Percentiles rank a stretch among this genome's conserved stretches.
phyloP scores from a whole-genome alignment of 768 basidiomycete genomes.

The Tephrocybe sp. region DNA sequence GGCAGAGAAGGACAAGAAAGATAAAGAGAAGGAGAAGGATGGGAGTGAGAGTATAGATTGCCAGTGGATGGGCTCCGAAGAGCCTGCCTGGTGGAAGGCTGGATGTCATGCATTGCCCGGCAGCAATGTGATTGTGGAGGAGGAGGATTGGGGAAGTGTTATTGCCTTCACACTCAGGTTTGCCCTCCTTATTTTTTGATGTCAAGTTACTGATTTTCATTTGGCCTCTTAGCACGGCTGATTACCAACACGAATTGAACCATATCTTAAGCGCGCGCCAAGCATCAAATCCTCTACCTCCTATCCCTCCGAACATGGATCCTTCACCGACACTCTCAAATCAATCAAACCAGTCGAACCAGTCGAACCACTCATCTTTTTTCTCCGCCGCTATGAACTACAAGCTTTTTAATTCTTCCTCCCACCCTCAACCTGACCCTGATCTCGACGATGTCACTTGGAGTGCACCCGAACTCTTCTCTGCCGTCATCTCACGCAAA shows the following conservation, averaged over 20 bases:
- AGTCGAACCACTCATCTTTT: slow-evolving; percentile 41
- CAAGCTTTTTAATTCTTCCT: slow-evolving; percentile 44
- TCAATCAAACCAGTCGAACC: slow-evolving; percentile 21
- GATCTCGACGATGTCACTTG: slow-evolving; percentile 56
- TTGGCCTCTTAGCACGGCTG: slow-evolving; percentile 43
- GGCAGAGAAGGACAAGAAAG: not conserved
- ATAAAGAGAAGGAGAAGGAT: slow-evolving; percentile 7
- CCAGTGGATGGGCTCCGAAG: slow-evolving; percentile 21
- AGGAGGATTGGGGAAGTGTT: slow-evolving; percentile 76
- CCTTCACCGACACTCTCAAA: slow-evolving; percentile 15
- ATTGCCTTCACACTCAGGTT: slow-evolving; percentile 76
- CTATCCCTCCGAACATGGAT: not conserved
- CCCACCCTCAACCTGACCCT: slow-evolving; percentile 48
- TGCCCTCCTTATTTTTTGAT: too few species aligned
- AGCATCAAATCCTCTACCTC: slow-evolving; percentile 11
- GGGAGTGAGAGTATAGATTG: slow-evolving; percentile 23
- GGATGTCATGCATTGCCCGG: slow-evolving; percentile 66
- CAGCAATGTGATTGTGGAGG: slow-evolving; percentile 61
- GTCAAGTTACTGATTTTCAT: slow-evolving; percentile 7
- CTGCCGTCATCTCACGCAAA: slow-evolving; percentile 58
- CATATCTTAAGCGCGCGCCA: slow-evolving; percentile 30
- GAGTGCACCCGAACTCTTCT: slow-evolving; percentile 61
- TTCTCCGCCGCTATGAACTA: slow-evolving; percentile 47
- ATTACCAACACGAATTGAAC: slow-evolving; percentile 52
- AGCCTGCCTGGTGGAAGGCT: slow-evolving; percentile 66